Evolutionary conservation across 257 asterid species (phyloP), one percentile per base, ranked within the genome.

Genomic region (Scutellaria minor): DNA sequence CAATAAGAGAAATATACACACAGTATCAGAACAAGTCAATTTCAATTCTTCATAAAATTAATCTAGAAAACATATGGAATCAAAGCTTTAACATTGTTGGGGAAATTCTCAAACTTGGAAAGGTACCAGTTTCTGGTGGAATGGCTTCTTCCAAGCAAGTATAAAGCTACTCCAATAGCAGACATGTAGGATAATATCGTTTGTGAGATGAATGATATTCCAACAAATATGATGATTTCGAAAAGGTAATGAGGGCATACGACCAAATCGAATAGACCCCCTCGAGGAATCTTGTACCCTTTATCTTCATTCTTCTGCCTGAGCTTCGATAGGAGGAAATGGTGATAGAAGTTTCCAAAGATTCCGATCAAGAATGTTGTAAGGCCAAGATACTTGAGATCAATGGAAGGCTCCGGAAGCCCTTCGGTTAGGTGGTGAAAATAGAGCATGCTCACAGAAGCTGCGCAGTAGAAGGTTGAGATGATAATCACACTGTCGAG

Each of bases 221-320:
- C 95, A 0, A 85, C 1, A 61, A 90, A 82, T 5, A 22, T 69
- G 44, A 79, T 39, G 52, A 86, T 88, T 54, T 90, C 95, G 27
- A 88, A 90, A 15, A 90, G 88, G 80, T 90, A 90, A 61, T 88
- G 95, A 0, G 95, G 96, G 87, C 95, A 90, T 59, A 83, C 40
- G 8, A 90, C 90, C 74, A 83, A 65, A 70, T 59, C 18, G 59
- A 90, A 90, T 15, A 90, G 89, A 45, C 96, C 95, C 7, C 93
- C 95, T 9, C 9, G 68, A 5, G 95, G 95, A 44, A 88, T 86
- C 74, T 81, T 85, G 82, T 90, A 90, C n/a, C 83, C 84, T 63
- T 82, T 80, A 20, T 82, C 91, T 13, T 82, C 91, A 9, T 78
- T 78, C 71, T 80, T 73, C 64, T 66, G 41, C 73, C 95, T 85